Conservation (phyloP, 2,329 filamentous ascomycete species). For the Aphanoascus verrucosus region DNA sequence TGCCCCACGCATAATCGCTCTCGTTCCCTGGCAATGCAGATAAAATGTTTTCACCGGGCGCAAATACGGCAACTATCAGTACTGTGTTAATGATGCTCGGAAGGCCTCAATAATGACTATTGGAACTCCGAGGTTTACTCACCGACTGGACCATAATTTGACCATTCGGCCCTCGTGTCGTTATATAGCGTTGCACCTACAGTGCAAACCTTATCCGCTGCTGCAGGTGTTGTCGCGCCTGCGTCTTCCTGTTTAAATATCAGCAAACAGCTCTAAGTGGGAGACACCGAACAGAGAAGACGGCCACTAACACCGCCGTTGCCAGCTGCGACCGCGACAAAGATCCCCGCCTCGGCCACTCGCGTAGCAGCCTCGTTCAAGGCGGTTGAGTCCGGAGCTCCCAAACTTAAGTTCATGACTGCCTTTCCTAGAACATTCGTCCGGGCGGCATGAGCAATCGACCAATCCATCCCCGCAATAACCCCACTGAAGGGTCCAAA, state of each 20-base stretch:
- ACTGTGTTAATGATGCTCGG: neutral
- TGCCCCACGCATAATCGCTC: constrained; percentile 35
- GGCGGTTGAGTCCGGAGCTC: constrained; percentile 17
- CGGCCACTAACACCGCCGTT: constrained; percentile 19
- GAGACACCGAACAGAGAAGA: neutral
- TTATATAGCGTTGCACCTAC: constrained; percentile 29
- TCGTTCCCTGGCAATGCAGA: constrained; percentile 40
- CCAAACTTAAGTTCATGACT: constrained; percentile 27
- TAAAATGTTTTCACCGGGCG: constrained; percentile 44
- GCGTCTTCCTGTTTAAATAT: constrained; percentile 16
- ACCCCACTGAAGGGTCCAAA: constrained; percentile 38
- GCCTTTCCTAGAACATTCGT: constrained; percentile 23
- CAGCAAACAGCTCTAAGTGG: constrained; percentile 13
- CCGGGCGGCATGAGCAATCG: constrained; percentile 24
- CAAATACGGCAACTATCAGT: constrained; percentile 43
- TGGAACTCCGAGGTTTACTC: neutral
- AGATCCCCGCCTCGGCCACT: constrained; percentile 30
- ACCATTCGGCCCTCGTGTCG: constrained; percentile 30
- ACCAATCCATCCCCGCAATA: constrained; percentile 41
- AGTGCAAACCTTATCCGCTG: constrained; percentile 29
- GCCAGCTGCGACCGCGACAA: constrained; percentile 34
- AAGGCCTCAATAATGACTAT: neutral
- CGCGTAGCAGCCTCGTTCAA: constrained; percentile 31
- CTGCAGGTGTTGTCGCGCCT: constrained; percentile 29
- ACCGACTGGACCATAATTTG: constrained; percentile 33